phyloP scores from a whole-genome alignment of 78 protist species.

The Polysphondylium violaceum region DNA sequence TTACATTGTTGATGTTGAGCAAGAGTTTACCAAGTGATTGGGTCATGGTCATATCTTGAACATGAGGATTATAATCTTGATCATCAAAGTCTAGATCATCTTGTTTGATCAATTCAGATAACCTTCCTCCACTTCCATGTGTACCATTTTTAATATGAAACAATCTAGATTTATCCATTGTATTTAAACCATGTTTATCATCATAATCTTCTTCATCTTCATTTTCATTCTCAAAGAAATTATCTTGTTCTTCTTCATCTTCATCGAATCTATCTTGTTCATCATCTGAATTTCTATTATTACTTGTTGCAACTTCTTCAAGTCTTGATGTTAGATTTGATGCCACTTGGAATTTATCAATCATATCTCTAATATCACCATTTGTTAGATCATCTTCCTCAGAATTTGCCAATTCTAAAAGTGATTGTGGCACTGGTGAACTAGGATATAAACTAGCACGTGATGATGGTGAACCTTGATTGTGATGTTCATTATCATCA shows the following conservation, averaged over 20 bases:
- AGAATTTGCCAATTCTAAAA: background rate
- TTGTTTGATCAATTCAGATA: slow-evolving; percentile 2
- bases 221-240: too few species aligned
- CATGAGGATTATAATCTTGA: background rate
- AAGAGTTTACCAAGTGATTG: slow-evolving; percentile 28
- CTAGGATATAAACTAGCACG: background rate
- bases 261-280: background rate
- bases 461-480: slow-evolving; percentile 1
- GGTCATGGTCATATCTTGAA: slow-evolving; percentile 61
- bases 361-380: slow-evolving; percentile 44
- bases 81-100: slow-evolving; percentile 2
- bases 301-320: background rate
- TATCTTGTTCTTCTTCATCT: background rate
- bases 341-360: slow-evolving; percentile 5
- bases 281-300: background rate
- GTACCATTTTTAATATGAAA: slow-evolving; percentile 51
- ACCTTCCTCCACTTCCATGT: slow-evolving; percentile 41
- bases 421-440: slow-evolving; percentile 50
- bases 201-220: slow-evolving; percentile 3
- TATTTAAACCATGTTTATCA: background rate
- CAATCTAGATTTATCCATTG: slow-evolving; percentile 1
- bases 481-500: background rate
- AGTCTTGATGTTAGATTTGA: background rate
- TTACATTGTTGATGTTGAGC: background rate
- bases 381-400: slow-evolving; percentile 53